Percentiles rank a stretch among this genome's conserved stretches.
phyloP scores from a whole-genome alignment of 148 eudicot genomes.

The Polygonum aviculare region DNA sequence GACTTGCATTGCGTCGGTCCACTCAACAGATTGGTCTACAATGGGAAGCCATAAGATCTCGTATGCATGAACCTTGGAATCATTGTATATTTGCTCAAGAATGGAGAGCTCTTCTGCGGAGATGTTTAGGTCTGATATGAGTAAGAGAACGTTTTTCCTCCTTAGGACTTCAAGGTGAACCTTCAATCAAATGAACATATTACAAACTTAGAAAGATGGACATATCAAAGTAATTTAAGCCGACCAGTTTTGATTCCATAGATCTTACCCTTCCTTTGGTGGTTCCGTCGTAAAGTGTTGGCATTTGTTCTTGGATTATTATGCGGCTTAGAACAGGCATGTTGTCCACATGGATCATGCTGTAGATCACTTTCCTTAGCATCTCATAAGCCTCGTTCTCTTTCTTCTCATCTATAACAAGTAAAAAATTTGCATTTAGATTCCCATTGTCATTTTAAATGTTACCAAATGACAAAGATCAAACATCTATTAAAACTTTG shows the following conservation, averaged over 20 bases:
- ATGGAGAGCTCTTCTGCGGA: conserved; percentile 50
- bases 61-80: conserved; percentile 29
- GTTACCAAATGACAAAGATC: background rate
- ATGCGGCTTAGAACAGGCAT: conserved; percentile 42
- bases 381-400: conserved; percentile 28
- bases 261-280: conserved; percentile 11
- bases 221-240: background rate
- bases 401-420: conserved; percentile 35
- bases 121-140: conserved; percentile 56
- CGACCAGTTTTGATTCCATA: too few relatives aligned
- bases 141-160: conserved; percentile 53
- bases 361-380: conserved; percentile 23
- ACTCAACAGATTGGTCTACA: conserved; percentile 28
- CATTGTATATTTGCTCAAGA: conserved; percentile 55
- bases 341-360: conserved; percentile 51
- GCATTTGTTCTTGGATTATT: conserved; percentile 37
- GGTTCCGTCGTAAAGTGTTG: conserved; percentile 41
- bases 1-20: conserved; percentile 29
- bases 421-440: background rate
- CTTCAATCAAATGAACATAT: conserved; percentile 5
- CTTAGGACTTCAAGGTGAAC: conserved; percentile 38
- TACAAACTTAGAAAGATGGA: background rate
- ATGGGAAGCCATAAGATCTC: conserved; percentile 63
- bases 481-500: conserved; percentile 4
- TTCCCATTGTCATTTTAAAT: background rate